Evolutionary conservation across 2,329 filamentous ascomycete species (phyloP).

Genomic region (Fusarium keratoplasticum): DNA sequence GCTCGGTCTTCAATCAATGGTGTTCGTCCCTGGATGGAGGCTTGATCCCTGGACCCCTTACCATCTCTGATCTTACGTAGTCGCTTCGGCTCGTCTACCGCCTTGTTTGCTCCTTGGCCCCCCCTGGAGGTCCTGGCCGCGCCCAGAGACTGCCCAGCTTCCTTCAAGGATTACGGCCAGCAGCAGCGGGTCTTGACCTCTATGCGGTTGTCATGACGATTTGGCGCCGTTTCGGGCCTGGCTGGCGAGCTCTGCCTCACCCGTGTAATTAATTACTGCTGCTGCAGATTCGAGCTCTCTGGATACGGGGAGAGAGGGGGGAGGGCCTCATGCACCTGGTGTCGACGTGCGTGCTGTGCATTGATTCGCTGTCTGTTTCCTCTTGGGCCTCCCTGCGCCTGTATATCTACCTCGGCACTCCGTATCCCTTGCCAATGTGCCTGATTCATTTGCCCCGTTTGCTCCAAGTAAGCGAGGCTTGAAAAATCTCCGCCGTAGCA

Average conservation of each 20-base stretch:
- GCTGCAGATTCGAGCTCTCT: background rate
- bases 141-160: conserved; percentile 22
- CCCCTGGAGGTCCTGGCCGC: conserved; percentile 5
- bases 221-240: conserved; percentile 38
- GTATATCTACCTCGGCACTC: conserved; percentile 26
- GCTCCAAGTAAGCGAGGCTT: conserved; percentile 17
- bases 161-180: conserved; percentile 23
- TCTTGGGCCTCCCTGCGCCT: background rate
- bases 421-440: background rate
- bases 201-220: conserved; percentile 46
- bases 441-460: conserved; percentile 18
- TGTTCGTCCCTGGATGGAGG: background rate
- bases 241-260: conserved; percentile 15
- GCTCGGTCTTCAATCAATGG: conserved; percentile 1
- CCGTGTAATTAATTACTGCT: background rate
- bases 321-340: conserved; percentile 1
- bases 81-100: conserved; percentile 17
- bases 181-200: conserved; percentile 16
- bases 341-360: background rate
- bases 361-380: conserved; percentile 7
- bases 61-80: conserved; percentile 41
- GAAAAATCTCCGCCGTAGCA: conserved; percentile 24
- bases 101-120: background rate
- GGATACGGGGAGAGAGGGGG: background rate
- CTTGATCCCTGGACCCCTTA: conserved; percentile 35